Evolutionary conservation across 2,329 filamentous ascomycete genomes (phyloP).

Genomic region (Parafenestella ontariensis): DNA sequence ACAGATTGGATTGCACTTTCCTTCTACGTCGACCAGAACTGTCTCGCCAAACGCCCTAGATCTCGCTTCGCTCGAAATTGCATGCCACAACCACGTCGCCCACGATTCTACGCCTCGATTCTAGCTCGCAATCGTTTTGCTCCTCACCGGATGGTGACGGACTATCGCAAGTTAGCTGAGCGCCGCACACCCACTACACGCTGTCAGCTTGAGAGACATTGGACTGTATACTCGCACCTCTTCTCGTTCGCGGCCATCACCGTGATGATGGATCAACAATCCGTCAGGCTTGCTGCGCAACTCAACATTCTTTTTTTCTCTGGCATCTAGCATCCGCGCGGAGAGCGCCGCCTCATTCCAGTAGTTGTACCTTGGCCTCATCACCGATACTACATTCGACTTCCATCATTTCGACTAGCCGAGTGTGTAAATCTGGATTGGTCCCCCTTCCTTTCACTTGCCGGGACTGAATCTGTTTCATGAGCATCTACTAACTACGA

Average conservation of each 20-base stretch:
- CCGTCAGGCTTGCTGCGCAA: not conserved
- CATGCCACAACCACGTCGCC: slow-evolving; percentile 17
- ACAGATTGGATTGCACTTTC: slow-evolving; percentile 12
- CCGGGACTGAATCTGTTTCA: not conserved
- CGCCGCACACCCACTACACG: not conserved
- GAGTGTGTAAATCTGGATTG: slow-evolving; percentile 1
- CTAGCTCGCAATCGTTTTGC: not conserved
- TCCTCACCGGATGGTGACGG: not conserved
- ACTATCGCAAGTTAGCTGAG: not conserved
- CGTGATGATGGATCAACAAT: not conserved
- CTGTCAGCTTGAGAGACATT: not conserved
- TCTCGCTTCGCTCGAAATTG: slow-evolving; percentile 17
- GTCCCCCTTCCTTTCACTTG: not conserved
- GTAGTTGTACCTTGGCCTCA: not conserved
- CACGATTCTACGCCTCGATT: slow-evolving; percentile 5
- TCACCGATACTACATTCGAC: not conserved
- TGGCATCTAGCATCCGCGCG: not conserved
- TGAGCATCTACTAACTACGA: slow-evolving; percentile 18
- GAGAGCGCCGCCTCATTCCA: slow-evolving; percentile 1
- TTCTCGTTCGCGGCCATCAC: not conserved
- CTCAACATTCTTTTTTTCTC: not conserved
- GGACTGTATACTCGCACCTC: too few species aligned
- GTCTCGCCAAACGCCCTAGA: slow-evolving; percentile 11
- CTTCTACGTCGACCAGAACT: slow-evolving; percentile 16
- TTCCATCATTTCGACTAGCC: not conserved